Evolutionary conservation across 768 basidiomycete species (phyloP), one percentile per base, ranked within the genome.

Genomic region (Suillus plorans): DNA sequence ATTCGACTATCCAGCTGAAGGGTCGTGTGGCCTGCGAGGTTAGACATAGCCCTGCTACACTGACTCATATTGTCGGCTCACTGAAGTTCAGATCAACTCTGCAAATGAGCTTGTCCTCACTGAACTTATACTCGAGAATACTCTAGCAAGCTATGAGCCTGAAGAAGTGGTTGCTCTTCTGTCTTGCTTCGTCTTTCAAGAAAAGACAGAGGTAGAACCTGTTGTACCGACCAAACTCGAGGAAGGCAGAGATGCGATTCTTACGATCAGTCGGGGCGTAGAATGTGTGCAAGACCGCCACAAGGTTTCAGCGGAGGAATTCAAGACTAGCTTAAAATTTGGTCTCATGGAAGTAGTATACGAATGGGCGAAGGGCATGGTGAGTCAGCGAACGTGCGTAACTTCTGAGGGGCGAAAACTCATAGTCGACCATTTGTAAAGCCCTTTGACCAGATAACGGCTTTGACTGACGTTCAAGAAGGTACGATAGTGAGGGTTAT

Each of bases 361-460:
- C 73, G 97, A 99, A 76, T 99, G 97, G 97, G 96, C 97, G 0
- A 94, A 91, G 75, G 97, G 97, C 62, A 98, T 97, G 96, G 97
- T 97, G 70, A 69, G 87, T 67, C 37, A 60, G 28, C 3, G 52
- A n/a, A 20, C 16, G 36, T 64, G 14, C 13, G 28, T 4, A 62
- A 5, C 20, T 5, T 10, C 13, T 13, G 5, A 14, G 13, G 36
- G 39, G n/a, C 12, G 20, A 9, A 16, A 39, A 47, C 28, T n/a
- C 20, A 44, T 45, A 64, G n/a, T 63, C 41, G 9, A 36, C 50
- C 14, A 13, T 28, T 50, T 52, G 60, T 67, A 41, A 69, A 99
- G 97, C 94, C 97, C 1, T 99, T 99, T 75, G 89, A 95, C 72
- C 91, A 99, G 74, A 97, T 99, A 69, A 94, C 94, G 1, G 77